Evolutionary conservation across 2,329 filamentous ascomycete species (phyloP).

Genomic region (Macrophomina tecta): DNA sequence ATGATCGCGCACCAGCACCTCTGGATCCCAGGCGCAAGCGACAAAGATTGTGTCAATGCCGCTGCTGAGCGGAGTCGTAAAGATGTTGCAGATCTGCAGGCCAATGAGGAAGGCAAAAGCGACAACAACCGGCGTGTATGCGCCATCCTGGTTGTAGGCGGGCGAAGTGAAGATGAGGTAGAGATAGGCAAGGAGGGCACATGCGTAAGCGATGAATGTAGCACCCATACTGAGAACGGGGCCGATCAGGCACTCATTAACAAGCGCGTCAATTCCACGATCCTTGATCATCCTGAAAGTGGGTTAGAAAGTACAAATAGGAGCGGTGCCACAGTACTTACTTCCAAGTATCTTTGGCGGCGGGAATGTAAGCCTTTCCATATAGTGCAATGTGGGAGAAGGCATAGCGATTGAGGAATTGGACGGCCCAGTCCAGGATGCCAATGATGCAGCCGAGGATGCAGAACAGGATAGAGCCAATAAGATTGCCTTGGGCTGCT

Average conservation of each 20-base stretch:
- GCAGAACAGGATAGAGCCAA: conserved; percentile 73
- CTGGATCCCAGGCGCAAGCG: conserved; percentile 70
- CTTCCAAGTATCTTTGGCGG: conserved; percentile 87
- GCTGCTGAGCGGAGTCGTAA: conserved; percentile 84
- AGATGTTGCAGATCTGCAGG: conserved; percentile 85
- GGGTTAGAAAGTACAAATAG: neutral
- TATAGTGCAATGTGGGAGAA: conserved; percentile 94
- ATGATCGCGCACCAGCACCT: conserved; percentile 80
- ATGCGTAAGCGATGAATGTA: conserved; percentile 82
- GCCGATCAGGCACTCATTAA: conserved; percentile 81
- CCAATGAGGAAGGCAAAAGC: conserved; percentile 90
- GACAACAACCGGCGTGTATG: conserved; percentile 77
- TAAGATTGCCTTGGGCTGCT: conserved; percentile 70
- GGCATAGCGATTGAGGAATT: conserved; percentile 90
- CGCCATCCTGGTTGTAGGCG: conserved; percentile 71
- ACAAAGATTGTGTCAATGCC: conserved; percentile 95
- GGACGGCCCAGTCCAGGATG: conserved; percentile 81
- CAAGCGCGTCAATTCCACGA: conserved; percentile 85
- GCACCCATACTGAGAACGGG: conserved; percentile 73
- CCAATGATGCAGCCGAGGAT: conserved; percentile 77
- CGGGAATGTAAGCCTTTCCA: conserved; percentile 83
- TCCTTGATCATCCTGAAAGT: conserved; percentile 76
- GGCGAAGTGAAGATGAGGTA: conserved; percentile 85
- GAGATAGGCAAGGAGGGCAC: conserved; percentile 81
- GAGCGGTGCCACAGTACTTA: conserved; percentile 40